These are phyloP conservation scores for Butyriboletus loyo DNA, from an alignment of 768 basidiomycete species.

Conservation along the genomic window DNA sequence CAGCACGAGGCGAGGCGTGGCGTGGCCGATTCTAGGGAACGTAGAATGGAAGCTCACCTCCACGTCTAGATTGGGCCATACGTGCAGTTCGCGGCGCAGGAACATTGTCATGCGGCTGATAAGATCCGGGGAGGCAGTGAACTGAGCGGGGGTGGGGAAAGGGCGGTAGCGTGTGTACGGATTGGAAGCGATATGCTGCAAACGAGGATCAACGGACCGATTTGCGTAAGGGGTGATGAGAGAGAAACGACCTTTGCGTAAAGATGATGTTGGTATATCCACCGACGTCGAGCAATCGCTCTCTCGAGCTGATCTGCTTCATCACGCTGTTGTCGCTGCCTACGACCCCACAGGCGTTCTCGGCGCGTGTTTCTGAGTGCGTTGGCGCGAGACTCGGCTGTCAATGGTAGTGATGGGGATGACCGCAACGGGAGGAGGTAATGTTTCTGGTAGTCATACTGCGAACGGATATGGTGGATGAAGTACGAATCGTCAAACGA, in stretches of 20 bases:
- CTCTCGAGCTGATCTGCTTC: conserved; percentile 70
- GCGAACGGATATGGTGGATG: conserved; percentile 76
- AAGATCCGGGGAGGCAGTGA: conserved; percentile 70
- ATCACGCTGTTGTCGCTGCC: conserved; percentile 47
- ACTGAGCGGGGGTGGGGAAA: conserved; percentile 82
- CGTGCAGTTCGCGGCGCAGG: conserved; percentile 77
- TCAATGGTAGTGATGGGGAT: conserved; percentile 41
- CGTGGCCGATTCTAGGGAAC: neutral
- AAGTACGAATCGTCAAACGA: conserved; percentile 63
- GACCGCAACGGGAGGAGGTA: conserved; percentile 64
- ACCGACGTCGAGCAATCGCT: conserved; percentile 68
- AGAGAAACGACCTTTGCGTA: conserved; percentile 74
- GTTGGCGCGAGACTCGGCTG: conserved; percentile 25
- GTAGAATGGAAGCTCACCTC: conserved; percentile 51
- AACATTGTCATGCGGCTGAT: conserved; percentile 77
- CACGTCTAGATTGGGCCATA: conserved; percentile 88
- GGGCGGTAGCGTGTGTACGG: conserved; percentile 83
- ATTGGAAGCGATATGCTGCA: conserved; percentile 89
- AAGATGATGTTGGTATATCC: conserved; percentile 76
- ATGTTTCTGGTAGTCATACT: conserved; percentile 80
- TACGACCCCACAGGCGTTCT: conserved; percentile 56
- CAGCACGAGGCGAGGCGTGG: conserved; percentile 6
- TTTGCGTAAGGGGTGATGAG: neutral
- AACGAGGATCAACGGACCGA: conserved; percentile 4
- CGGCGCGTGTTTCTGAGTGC: conserved; percentile 32